Evolutionary conservation across 768 basidiomycete genomes (phyloP).

Genomic region (Phylloporus rhodoxanthus): DNA sequence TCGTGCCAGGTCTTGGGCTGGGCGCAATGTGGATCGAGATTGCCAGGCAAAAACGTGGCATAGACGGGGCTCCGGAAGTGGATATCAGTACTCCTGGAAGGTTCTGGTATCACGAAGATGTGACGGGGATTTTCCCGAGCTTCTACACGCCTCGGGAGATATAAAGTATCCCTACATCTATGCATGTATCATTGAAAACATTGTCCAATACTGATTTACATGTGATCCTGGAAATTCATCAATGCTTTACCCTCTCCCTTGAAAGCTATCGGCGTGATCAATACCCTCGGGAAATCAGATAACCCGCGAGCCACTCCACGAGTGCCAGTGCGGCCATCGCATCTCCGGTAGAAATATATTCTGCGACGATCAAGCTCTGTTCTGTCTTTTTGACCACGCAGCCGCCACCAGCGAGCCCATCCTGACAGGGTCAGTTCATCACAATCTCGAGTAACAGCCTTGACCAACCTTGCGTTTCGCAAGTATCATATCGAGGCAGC

Average conservation of each 20-base stretch:
- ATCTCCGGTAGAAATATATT: constrained; percentile 11
- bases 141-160: constrained; percentile 34
- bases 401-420: constrained; percentile 8
- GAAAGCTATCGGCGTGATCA: constrained; percentile 4
- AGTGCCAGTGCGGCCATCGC: constrained; percentile 10
- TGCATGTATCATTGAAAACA: neutral
- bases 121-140: constrained; percentile 49
- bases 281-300: constrained; percentile 20
- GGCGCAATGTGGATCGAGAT: constrained; percentile 68
- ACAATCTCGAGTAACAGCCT: neutral
- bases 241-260: neutral
- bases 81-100: constrained; percentile 4
- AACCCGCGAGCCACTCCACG: constrained; percentile 20
- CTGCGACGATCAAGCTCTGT: constrained; percentile 24
- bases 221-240: neutral
- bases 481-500: constrained; percentile 22
- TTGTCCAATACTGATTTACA: constrained; percentile 4
- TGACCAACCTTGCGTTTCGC: constrained; percentile 18
- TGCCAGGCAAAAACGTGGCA: constrained; percentile 30
- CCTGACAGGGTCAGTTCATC: neutral
- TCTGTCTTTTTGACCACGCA: constrained; percentile 25
- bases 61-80: constrained; percentile 4
- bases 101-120: constrained; percentile 59
- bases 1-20: constrained; percentile 50
- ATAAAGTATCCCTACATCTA: neutral